Percentiles rank a stretch among this genome's conserved stretches.
phyloP scores from a whole-genome alignment of 257 asterid genomes.

The Solanum sitiens region DNA sequence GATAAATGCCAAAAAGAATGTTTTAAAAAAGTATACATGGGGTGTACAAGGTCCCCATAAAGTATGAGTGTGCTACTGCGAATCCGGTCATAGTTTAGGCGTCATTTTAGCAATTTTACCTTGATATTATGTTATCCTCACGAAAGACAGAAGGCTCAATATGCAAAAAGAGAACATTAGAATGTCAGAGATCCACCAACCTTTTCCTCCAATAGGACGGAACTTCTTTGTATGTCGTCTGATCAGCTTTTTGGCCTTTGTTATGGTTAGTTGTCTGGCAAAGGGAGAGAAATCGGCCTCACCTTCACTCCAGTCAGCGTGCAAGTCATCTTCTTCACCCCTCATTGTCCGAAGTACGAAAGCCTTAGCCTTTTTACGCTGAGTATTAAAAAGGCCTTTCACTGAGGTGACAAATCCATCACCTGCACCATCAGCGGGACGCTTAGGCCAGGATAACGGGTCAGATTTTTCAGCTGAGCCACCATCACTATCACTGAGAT shows the following conservation, averaged over 20 bases:
- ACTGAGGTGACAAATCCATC: slow-evolving; percentile 93
- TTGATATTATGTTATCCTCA: background rate
- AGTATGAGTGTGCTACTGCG: background rate
- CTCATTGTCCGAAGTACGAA: slow-evolving; percentile 97
- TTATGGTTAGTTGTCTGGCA: slow-evolving; percentile 82
- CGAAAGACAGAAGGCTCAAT: background rate
- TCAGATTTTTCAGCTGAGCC: slow-evolving; percentile 75
- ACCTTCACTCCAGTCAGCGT: slow-evolving; percentile 92
- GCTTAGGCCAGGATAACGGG: slow-evolving; percentile 72
- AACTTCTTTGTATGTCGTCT: slow-evolving; percentile 91
- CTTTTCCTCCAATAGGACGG: slow-evolving; percentile 76
- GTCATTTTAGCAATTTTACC: background rate
- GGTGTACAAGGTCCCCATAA: background rate
- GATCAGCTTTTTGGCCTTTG: slow-evolving; percentile 73
- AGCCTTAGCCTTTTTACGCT: slow-evolving; percentile 95
- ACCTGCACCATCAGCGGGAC: slow-evolving; percentile 84
- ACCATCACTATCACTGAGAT: slow-evolving; percentile 89
- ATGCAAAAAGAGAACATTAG: background rate
- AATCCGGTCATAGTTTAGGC: background rate
- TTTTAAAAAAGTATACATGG: background rate
- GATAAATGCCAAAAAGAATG: background rate
- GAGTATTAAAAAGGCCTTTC: slow-evolving; percentile 84
- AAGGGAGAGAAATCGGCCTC: slow-evolving; percentile 97
- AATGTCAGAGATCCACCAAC: slow-evolving; percentile 26
- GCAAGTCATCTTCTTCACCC: slow-evolving; percentile 85